phyloP scores from a whole-genome alignment of 768 basidiomycete species.

The Naganishia vishniacii region DNA sequence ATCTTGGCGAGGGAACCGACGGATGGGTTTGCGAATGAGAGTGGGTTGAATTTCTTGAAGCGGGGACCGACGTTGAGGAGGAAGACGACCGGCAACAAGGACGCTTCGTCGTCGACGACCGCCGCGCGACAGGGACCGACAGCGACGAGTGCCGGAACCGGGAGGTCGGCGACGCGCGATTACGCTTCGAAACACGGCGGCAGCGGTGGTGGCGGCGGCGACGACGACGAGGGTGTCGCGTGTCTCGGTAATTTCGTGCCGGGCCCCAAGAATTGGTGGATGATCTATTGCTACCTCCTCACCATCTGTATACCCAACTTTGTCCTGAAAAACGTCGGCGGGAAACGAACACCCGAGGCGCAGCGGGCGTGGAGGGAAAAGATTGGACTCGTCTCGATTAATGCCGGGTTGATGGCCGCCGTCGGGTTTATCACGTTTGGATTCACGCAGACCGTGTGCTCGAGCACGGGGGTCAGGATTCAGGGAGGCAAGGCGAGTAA shows the following conservation, averaged over 20 bases:
- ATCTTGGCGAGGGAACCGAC: constrained; percentile 77
- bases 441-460: constrained; percentile 90
- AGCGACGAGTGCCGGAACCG: constrained; percentile 10
- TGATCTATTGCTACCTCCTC: constrained; percentile 82
- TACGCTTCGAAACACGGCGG: constrained; percentile 18
- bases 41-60: constrained; percentile 84
- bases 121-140: constrained; percentile 1
- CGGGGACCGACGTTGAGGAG: constrained; percentile 73
- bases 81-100: constrained; percentile 52
- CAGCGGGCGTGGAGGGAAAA: constrained; percentile 98
- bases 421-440: constrained; percentile 99
- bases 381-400: constrained; percentile 81
- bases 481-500: constrained; percentile 70
- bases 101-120: constrained; percentile 37
- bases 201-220: no score
- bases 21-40: constrained; percentile 72
- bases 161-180: neutral
- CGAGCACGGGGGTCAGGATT: constrained; percentile 74
- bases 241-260: constrained; percentile 67
- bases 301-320: constrained; percentile 75
- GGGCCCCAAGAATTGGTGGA: constrained; percentile 89
- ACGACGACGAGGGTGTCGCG: constrained; percentile 39
- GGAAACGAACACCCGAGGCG: constrained; percentile 81
- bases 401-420: constrained; percentile 74
- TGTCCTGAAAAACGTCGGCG: constrained; percentile 66